These are phyloP conservation scores for Trametes meyenii DNA, from an alignment of 768 basidiomycete genomes.

Conservation along the genomic window DNA sequence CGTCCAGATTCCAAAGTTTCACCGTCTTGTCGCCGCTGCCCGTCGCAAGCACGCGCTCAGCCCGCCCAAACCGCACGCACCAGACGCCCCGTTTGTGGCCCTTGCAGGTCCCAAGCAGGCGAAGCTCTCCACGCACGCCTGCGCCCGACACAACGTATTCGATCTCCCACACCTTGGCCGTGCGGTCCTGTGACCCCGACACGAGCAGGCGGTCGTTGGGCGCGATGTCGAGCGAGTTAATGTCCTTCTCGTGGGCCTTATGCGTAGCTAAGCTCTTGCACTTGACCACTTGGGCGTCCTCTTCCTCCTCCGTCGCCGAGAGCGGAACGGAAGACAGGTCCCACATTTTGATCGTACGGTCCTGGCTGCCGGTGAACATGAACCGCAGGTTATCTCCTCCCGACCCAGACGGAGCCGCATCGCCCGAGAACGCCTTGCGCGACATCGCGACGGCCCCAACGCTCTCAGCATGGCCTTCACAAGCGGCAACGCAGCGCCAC, in stretches of 20 bases:
- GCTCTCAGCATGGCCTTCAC: conserved; percentile 94
- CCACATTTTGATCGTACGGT: conserved; percentile 99
- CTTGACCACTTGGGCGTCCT: conserved; percentile 40
- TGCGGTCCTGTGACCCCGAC: conserved; percentile 95
- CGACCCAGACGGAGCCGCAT: conserved; percentile 22
- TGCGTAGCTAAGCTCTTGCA: conserved; percentile 82
- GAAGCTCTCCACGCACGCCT: conserved; percentile 65
- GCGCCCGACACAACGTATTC: conserved; percentile 47
- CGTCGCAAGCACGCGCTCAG: conserved; percentile 85
- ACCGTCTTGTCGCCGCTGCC: conserved; percentile 96
- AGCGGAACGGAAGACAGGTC: conserved; percentile 62
- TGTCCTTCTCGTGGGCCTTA: conserved; percentile 97
- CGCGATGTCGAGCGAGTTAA: conserved; percentile 92
- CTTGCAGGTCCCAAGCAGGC: conserved; percentile 83
- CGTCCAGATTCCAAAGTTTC: conserved; percentile 91
- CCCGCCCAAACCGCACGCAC: conserved; percentile 85
- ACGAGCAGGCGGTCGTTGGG: conserved; percentile 88
- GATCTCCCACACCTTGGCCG: conserved; percentile 87
- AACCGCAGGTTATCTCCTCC: conserved; percentile 48
- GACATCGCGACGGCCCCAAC: conserved; percentile 89
- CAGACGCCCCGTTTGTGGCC: conserved; percentile 98
- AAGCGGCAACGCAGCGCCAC: conserved; percentile 81
- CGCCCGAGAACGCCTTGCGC: conserved; percentile 43
- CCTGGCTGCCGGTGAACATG: conserved; percentile 95
- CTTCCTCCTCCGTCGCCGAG: conserved; percentile 10